phyloP scores from a whole-genome alignment of 2,329 filamentous ascomycete species.

The Fusarium tanahbumbuense region DNA sequence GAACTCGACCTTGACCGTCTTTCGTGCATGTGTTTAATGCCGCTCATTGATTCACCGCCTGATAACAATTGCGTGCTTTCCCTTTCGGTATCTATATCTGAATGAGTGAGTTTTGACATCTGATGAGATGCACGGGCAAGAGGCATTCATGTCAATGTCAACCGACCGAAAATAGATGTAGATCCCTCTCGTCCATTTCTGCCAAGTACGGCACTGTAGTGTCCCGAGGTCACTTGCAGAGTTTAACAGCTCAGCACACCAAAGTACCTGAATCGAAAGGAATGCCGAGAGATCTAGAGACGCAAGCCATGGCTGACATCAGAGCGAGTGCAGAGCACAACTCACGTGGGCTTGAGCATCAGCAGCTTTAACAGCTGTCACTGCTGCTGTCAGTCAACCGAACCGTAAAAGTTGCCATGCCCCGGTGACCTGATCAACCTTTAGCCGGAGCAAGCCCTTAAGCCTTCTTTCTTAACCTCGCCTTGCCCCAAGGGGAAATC shows the following conservation, averaged over 20 bases:
- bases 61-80: constrained; percentile 9
- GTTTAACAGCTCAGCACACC: constrained; percentile 6
- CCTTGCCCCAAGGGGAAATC: constrained; percentile 10
- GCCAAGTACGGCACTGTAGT: constrained; percentile 5
- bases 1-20: constrained; percentile 31
- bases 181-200: constrained; percentile 6
- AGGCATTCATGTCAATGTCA: constrained; percentile 9
- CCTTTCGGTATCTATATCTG: background rate
- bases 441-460: constrained; percentile 28
- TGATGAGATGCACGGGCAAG: background rate
- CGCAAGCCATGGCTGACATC: constrained; percentile 31
- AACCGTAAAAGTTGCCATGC: constrained; percentile 10
- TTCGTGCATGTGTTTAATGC: constrained; percentile 28
- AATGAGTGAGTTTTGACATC: background rate
- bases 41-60: constrained; percentile 33
- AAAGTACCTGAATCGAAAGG: constrained; percentile 33
- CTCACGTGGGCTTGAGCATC: constrained; percentile 24
- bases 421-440: constrained; percentile 36
- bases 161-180: constrained; percentile 6
- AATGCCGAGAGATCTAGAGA: constrained; percentile 38
- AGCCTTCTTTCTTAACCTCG: background rate
- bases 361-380: constrained; percentile 7
- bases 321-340: constrained; percentile 6
- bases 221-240: constrained; percentile 21
- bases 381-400: constrained; percentile 8